These are phyloP conservation scores for Verbena officinalis DNA, from an alignment of 257 asterid species.

Conservation along the genomic window DNA sequence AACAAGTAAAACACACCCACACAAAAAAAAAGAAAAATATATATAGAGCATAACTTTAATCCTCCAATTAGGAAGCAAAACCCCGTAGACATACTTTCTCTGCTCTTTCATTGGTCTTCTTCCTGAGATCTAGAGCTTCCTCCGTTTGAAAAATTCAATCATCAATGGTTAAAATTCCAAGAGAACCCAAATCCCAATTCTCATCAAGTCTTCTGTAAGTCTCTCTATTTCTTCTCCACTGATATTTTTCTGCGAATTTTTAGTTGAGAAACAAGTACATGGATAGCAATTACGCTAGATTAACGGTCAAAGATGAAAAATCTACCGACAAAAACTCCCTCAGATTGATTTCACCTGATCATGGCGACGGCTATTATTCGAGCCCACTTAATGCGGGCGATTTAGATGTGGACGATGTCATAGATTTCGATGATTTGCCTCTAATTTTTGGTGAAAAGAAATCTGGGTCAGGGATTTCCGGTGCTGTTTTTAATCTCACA, in stretches of 20 bases:
- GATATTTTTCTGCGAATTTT: background rate
- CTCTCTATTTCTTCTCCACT: conserved; percentile 23
- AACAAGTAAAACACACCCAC: no score
- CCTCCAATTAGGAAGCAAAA: no score
- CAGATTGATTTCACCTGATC: conserved; percentile 43
- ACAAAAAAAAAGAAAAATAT: no score
- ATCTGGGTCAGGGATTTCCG: conserved; percentile 67
- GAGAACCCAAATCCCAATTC: conserved; percentile 12
- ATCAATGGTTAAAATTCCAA: background rate
- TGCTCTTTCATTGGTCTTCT: no score
- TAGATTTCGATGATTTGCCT: conserved; percentile 73
- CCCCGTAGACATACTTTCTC: no score
- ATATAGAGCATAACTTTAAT: no score
- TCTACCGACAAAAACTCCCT: conserved; percentile 43
- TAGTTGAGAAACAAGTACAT: conserved; percentile 2
- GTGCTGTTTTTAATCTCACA: conserved; percentile 95
- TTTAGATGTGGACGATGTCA: conserved; percentile 49
- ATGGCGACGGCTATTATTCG: conserved; percentile 37
- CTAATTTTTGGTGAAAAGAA: conserved; percentile 64
- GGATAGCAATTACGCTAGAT: conserved; percentile 72
- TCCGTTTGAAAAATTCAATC: conserved; percentile 1
- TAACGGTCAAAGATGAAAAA: conserved; percentile 49
- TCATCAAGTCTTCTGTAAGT: conserved; percentile 41
- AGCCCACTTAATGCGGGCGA: conserved; percentile 39
- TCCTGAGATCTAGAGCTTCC: conserved; percentile 30